phyloP scores from a whole-genome alignment of 1,284 basidiomycete genomes.

The Moesziomyces sp. region DNA sequence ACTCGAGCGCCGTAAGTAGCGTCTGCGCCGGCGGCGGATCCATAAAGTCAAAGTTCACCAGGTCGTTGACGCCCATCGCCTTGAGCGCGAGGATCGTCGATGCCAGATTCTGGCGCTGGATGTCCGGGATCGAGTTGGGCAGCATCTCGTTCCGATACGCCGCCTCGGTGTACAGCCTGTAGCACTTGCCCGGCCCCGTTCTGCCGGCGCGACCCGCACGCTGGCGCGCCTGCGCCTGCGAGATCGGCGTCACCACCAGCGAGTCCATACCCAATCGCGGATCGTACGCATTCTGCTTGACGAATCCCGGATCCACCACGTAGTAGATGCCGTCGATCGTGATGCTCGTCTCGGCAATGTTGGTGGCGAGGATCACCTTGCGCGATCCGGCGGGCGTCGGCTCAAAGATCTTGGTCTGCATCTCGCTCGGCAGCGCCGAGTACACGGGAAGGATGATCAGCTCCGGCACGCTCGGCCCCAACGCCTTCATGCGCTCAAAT shows the following conservation, averaged over 20 bases:
- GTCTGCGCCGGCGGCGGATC: conserved; percentile 96
- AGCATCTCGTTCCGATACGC: conserved; percentile 99
- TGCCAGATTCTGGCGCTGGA: conserved; percentile 92
- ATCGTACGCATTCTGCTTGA: conserved; percentile 99
- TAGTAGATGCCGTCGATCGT: conserved; percentile 99
- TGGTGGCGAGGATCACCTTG: conserved; percentile 97
- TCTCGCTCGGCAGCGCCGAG: conserved; percentile 95
- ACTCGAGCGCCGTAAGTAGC: conserved; percentile 92
- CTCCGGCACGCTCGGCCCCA: conserved; percentile 96
- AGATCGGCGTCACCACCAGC: conserved; percentile 96
- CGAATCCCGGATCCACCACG: conserved; percentile 96
- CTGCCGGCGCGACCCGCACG: conserved; percentile 94
- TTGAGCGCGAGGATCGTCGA: conserved; percentile 94
- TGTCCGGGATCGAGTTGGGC: conserved; percentile 96
- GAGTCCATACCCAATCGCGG: conserved; percentile 98
- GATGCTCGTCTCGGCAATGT: conserved; percentile 97
- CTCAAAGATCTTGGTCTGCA: conserved; percentile 97
- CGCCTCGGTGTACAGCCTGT: conserved; percentile 95
- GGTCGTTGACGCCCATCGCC: conserved; percentile 98
- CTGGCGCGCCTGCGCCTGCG: conserved; percentile 96
- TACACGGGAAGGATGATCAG: conserved; percentile 96
- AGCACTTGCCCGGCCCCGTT: conserved; percentile 98
- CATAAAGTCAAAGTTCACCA: conserved; percentile 99
- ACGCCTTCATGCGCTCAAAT: conserved; percentile 96
- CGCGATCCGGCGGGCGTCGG: conserved; percentile 94